phyloP scores from a whole-genome alignment of 805 yeast genomes.

The Debaryomyces castellii region DNA sequence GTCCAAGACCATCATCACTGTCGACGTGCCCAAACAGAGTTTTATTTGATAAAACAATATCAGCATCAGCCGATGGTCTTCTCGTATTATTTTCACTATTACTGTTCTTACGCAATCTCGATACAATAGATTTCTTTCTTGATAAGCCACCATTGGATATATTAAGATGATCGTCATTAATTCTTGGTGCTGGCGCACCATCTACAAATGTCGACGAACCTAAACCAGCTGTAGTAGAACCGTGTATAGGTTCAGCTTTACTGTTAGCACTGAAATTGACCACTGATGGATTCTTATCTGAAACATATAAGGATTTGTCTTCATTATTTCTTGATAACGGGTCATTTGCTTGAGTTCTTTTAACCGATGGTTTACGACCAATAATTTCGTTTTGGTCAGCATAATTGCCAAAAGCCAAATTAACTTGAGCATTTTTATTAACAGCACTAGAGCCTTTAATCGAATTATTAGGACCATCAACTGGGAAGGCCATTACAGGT shows the following conservation, averaged over 20 bases:
- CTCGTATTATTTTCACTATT: conserved; percentile 29
- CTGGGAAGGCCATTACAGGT: conserved; percentile 94
- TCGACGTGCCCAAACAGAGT: conserved; percentile 9
- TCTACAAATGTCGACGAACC: conserved; percentile 92
- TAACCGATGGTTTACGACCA: conserved; percentile 19
- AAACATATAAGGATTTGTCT: conserved; percentile 26
- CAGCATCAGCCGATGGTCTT: conserved; percentile 15
- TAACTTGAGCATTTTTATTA: conserved; percentile 53
- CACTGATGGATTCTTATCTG: conserved; percentile 53
- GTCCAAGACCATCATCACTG: conserved; percentile 12
- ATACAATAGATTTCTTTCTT: conserved; percentile 82
- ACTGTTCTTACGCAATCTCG: conserved; percentile 52
- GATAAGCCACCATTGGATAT: conserved; percentile 43
- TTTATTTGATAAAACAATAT: conserved; percentile 10
- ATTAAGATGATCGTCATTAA: conserved; percentile 25
- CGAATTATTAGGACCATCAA: conserved; percentile 89
- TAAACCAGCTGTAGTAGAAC: conserved; percentile 80
- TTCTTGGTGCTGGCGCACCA: conserved; percentile 87
- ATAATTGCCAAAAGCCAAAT: conserved; percentile 73
- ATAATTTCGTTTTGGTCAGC: conserved; percentile 35
- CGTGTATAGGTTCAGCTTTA: conserved; percentile 77
- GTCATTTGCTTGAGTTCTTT: conserved; percentile 2
- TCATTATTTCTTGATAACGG: conserved; percentile 6
- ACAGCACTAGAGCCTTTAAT: conserved; percentile 64
- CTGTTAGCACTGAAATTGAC: conserved; percentile 69